Evolutionary conservation across 176 grass and related monocot species (phyloP), one percentile per base, ranked within the genome.

Genomic region (Otatea glauca): DNA sequence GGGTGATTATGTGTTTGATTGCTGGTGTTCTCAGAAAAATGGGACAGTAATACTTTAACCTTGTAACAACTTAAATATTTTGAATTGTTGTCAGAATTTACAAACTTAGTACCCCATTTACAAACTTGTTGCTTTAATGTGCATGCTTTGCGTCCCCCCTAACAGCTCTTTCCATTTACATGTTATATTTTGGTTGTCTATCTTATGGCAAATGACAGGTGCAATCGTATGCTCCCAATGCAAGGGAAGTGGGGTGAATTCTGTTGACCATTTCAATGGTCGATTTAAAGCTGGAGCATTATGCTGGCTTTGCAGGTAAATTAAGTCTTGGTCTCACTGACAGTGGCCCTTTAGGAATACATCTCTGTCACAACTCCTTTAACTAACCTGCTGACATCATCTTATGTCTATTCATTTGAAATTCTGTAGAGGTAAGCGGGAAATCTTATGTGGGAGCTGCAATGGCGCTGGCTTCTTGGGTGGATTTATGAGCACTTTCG

Each of bases 261-360:
- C 86, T 68, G 88, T 82, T 53, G 96, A 99, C 59, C 91, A 99
- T 77, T 99, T 96, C 82, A 63, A 89, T 77, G 93, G 96, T 34
- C 91, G 89, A 85, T 99, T 99, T 83, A 99, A 99, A 90, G 89
- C 83, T 50, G 93, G 96, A 73, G 89, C 66, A 65, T 54, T 88
- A 80, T 99, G 96, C 68, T 99, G 96, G 96, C 93, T 99, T 86
- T 99, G 96, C 89, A 99, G 93, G 96, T 99, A 94, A 78, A 79
- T 45, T 17, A 45, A 81, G 14, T 45, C 48, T 3, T 76, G 29
- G 9, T 72, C 1, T 74, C 68, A 61, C 15, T 67, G 34, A 6
- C 16, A 78, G 14, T 39, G 12, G n/a, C 61, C 16, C 32, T 12
- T 17, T 75, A 50, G 27, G 42, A 14, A 81, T 63, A 44, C 50